Percentiles rank a stretch among this genome's conserved stretches.
phyloP scores from a whole-genome alignment of 345 rosid species.

The Euphorbia lathyris region DNA sequence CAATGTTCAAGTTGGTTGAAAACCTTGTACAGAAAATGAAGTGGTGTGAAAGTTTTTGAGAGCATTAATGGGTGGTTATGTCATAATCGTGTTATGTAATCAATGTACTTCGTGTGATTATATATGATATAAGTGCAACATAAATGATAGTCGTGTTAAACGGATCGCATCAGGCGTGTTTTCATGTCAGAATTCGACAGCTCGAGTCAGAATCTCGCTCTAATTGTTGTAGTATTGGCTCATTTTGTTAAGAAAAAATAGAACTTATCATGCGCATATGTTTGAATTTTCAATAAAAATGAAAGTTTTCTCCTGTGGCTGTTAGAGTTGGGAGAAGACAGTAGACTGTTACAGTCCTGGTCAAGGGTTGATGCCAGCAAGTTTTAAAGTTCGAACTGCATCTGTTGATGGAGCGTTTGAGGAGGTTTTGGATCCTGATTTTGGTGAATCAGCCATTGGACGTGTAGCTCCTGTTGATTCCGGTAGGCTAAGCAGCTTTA shows the following conservation, averaged over 20 bases:
- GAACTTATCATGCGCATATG: too few species aligned
- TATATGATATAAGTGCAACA: too few species aligned
- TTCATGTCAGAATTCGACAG: too few species aligned
- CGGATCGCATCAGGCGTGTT: too few species aligned
- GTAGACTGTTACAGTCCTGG: constrained; percentile 98
- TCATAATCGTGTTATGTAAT: not conserved
- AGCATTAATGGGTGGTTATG: too few species aligned
- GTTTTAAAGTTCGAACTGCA: constrained; percentile 72
- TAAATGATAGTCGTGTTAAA: too few species aligned
- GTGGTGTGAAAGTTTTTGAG: not conserved
- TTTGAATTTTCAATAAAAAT: not conserved
- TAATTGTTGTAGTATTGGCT: too few species aligned
- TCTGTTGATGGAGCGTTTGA: constrained; percentile 71
- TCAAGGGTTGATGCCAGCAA: constrained; percentile 96
- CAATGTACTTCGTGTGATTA: too few species aligned
- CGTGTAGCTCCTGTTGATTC: constrained; percentile 99
- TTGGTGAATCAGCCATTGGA: constrained; percentile 95
- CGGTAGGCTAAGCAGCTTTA: constrained; percentile 36
- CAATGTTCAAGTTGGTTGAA: not conserved
- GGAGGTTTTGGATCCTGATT: constrained; percentile 89
- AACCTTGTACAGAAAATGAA: not conserved
- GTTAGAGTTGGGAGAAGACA: constrained; percentile 97
- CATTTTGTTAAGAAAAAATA: too few species aligned
- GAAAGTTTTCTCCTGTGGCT: constrained; percentile 23
- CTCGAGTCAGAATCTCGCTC: too few species aligned